Evolutionary conservation across 768 basidiomycete species (phyloP).

Genomic region (Cystofilobasidium macerans): DNA sequence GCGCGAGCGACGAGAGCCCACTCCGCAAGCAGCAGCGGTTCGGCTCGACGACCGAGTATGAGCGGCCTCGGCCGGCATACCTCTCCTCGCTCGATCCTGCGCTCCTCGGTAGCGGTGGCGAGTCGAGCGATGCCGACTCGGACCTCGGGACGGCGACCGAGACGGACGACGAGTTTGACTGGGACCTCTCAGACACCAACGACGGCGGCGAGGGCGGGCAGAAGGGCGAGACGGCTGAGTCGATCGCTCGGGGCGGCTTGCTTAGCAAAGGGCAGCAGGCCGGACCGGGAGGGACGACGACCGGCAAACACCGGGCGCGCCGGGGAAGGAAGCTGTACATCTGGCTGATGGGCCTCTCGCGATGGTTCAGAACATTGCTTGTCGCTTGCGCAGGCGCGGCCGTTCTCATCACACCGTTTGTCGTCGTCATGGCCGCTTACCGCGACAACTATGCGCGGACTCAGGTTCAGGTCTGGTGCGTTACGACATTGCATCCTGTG

Average conservation of each 20-base stretch:
- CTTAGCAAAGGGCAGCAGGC: constrained; percentile 40
- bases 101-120: no score
- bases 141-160: constrained; percentile 42
- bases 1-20: neutral
- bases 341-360: constrained; percentile 16
- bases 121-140: neutral
- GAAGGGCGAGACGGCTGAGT: constrained; percentile 24
- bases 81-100: neutral
- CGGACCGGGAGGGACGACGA: constrained; percentile 48
- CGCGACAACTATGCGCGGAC: constrained; percentile 43
- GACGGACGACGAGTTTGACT: constrained; percentile 61
- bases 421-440: constrained; percentile 59
- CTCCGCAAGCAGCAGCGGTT: neutral
- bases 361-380: constrained; percentile 42
- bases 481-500: neutral
- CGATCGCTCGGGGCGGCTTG: constrained; percentile 27
- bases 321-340: constrained; percentile 21
- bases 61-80: constrained; percentile 1
- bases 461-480: constrained; percentile 48
- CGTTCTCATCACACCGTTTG: constrained; percentile 56
- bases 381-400: constrained; percentile 51
- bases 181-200: constrained; percentile 53
- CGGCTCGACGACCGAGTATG: neutral
- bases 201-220: constrained; percentile 28
- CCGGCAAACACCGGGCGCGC: constrained; percentile 13